These are phyloP conservation scores for Xylaria bambusicola DNA, from an alignment of 495 filamentous ascomycete genomes.

Conservation along the genomic window DNA sequence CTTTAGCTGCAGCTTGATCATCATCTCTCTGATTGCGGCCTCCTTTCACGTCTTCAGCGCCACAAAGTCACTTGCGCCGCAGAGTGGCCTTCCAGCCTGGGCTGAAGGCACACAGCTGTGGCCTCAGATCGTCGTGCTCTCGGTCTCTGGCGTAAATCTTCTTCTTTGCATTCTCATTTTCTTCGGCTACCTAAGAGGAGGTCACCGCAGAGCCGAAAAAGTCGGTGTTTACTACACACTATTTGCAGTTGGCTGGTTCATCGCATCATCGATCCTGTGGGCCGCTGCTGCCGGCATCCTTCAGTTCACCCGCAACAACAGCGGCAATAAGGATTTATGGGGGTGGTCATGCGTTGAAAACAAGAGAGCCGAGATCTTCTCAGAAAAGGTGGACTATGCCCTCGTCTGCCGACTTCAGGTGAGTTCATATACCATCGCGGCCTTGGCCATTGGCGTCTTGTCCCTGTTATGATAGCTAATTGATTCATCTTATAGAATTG, in stretches of 20 bases:
- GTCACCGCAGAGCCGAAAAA: constrained; percentile 87
- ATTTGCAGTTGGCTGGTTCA: constrained; percentile 90
- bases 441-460: not conserved
- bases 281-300: constrained; percentile 81
- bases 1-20: constrained; percentile 94
- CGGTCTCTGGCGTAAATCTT: constrained; percentile 77
- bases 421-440: constrained; percentile 35
- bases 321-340: constrained; percentile 85
- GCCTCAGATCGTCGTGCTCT: constrained; percentile 84
- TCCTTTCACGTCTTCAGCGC: constrained; percentile 89
- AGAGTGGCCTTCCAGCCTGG: constrained; percentile 84
- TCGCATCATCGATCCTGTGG: constrained; percentile 94
- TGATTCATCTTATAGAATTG: constrained; percentile 65
- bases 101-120: constrained; percentile 75
- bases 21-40: constrained; percentile 80
- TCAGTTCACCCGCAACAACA: constrained; percentile 70
- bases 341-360: constrained; percentile 95
- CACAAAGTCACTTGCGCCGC: constrained; percentile 68
- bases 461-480: constrained; percentile 18
- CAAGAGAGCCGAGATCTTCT: constrained; percentile 70
- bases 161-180: constrained; percentile 78
- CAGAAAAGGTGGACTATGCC: constrained; percentile 78
- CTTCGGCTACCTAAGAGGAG: constrained; percentile 83
- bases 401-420: constrained; percentile 95
- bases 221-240: constrained; percentile 89